These are phyloP conservation scores for Cystofilobasidium ferigula DNA, from an alignment of 768 basidiomycete genomes.

Conservation along the genomic window DNA sequence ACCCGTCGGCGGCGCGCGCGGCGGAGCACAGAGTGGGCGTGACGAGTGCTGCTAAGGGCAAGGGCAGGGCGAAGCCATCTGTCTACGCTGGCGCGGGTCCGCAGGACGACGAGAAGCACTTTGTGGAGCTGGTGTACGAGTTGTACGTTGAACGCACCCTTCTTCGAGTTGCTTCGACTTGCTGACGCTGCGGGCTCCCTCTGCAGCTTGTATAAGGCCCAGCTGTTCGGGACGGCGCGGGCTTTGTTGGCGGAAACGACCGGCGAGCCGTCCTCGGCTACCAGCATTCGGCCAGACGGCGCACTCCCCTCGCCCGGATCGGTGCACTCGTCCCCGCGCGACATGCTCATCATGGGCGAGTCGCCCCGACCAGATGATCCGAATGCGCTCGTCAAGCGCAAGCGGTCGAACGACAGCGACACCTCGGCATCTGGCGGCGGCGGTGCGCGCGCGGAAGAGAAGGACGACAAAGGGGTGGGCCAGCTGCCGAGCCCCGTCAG, in stretches of 20 bases:
- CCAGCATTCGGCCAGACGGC: neutral
- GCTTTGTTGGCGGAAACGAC: neutral
- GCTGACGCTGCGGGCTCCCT: neutral
- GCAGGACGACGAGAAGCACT: neutral
- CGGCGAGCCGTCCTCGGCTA: neutral
- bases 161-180: neutral
- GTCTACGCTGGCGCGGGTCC: neutral
- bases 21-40: neutral
- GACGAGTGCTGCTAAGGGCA: neutral
- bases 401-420: neutral
- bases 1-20: too few species aligned
- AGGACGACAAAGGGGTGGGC: neutral
- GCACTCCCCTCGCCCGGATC: neutral
- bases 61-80: neutral
- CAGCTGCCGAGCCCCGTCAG: constrained; percentile 20
- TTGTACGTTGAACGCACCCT: neutral
- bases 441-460: neutral
- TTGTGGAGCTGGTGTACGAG: constrained; percentile 3
- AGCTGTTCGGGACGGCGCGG: neutral
- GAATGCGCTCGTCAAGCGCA: neutral
- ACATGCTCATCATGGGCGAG: constrained; percentile 2
- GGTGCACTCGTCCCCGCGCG: constrained; percentile 3
- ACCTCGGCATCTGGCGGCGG: neutral
- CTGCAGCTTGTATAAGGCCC: neutral
- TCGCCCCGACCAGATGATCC: neutral